A percentile compares a stretch with the other conserved stretches of the same genome.
phyloP scores from a whole-genome alignment of 1,284 basidiomycete genomes.

The Pseudozyma sp. region DNA sequence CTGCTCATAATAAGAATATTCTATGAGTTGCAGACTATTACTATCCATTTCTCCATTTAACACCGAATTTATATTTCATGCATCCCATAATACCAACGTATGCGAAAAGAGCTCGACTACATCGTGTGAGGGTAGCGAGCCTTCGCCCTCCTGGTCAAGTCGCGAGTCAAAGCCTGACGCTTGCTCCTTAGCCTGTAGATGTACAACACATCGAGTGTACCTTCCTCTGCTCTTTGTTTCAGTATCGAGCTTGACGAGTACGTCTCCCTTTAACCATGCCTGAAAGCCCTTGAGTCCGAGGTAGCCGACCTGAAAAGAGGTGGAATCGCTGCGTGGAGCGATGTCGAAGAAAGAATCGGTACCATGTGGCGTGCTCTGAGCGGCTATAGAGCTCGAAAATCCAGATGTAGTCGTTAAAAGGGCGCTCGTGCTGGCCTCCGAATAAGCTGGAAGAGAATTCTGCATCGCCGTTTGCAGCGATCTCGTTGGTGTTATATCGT shows the following conservation, averaged over 20 bases:
- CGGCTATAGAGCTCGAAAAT: neutral
- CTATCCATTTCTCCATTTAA: no score
- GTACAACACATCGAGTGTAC: conserved; percentile 34
- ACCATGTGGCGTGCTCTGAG: neutral
- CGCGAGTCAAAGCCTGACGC: neutral
- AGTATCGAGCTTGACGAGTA: conserved; percentile 62
- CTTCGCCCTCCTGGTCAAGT: neutral
- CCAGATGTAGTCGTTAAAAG: neutral
- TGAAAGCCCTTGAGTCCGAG: conserved; percentile 59
- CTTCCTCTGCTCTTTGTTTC: conserved; percentile 31
- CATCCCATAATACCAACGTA: conserved; percentile 52
- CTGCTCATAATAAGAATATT: no score
- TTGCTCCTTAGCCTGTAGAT: conserved; percentile 31
- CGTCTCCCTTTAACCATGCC: conserved; percentile 65
- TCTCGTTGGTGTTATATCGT: neutral
- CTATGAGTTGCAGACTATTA: no score
- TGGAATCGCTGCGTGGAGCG: conserved; percentile 56
- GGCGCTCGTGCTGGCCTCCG: conserved; percentile 14
- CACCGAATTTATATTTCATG: no score
- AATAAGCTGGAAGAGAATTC: conserved; percentile 27
- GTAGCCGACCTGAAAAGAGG: conserved; percentile 67
- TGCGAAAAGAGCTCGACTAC: conserved; percentile 56
- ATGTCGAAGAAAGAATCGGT: conserved; percentile 63
- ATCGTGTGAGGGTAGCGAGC: neutral
- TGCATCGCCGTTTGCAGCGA: conserved; percentile 4